Evolutionary conservation across 2,329 filamentous ascomycete genomes (phyloP), one percentile per base, ranked within the genome.

Genomic region (Purpureocillium lavendulum): DNA sequence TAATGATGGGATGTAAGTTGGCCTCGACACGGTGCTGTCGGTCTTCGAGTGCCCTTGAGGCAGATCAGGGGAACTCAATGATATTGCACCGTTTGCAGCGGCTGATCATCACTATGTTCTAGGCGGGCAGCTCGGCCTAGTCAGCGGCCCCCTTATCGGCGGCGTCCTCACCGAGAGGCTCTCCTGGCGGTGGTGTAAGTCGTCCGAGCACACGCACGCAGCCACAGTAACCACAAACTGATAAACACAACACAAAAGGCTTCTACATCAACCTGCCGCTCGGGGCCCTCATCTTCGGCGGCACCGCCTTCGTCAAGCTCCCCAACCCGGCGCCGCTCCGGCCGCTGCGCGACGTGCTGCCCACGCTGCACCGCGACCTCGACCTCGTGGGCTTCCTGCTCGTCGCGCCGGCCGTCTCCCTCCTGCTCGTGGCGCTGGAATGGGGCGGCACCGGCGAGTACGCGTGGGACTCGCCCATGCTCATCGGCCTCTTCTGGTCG

Each of bases 261-360:
- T 71, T 69, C 42, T 71, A 64, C 41, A 58, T 72, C 55, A 71
- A 71, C 48, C 57, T 73, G 4, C 68, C 69, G 1, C 42, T 70
- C 15, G 67, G 66, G 1, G 60, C 50, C 2, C 3, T 65, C 3
- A 56, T 61, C 1, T 61, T 55, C 1, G 3, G 55, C 4, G 46
- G 56, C 3, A 41, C 70, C 10, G 30, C 60, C 0, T 37, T 62
- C 5, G 42, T 65, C 26, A 44, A 53, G 17, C 51, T 67, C 9
- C 66, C 66, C 7, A 64, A 69, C 16, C 34, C 29, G 29, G 8
- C 65, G 49, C 46, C 38, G 6, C 21, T 26, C 9, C 57, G 55
- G 13, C 62, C 56, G 36, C 51, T 47, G 33, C 52, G 49, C 45
- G 58, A 54, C 35, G 54, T 70, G 10, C 32, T 60, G 0, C 36